These are phyloP conservation scores for Tilletia walkeri DNA, from an alignment of 1,284 basidiomycete genomes.

Conservation along the genomic window DNA sequence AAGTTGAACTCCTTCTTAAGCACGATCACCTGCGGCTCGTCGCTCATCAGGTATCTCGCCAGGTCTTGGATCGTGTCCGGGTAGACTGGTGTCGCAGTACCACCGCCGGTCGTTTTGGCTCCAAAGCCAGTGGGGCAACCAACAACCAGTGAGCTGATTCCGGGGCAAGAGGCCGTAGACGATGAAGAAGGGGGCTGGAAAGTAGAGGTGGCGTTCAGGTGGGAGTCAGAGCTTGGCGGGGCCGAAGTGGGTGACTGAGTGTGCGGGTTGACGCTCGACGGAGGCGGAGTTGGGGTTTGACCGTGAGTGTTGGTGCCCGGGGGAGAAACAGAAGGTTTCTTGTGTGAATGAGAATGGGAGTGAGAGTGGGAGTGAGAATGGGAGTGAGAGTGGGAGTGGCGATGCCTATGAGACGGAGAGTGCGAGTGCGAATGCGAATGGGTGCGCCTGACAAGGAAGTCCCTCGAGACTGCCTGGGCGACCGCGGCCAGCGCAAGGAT, in stretches of 20 bases:
- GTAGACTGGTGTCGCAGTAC: constrained; percentile 48
- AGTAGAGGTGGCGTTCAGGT: too few relatives aligned
- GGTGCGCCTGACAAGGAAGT: not conserved
- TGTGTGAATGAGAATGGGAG: too few relatives aligned
- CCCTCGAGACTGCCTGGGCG: not conserved
- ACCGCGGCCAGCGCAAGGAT: constrained; percentile 5
- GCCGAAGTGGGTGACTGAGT: too few relatives aligned
- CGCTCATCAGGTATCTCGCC: constrained; percentile 51
- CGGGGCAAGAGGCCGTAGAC: not conserved
- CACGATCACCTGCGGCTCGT: constrained; percentile 53
- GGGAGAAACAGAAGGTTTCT: too few relatives aligned
- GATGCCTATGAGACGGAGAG: too few relatives aligned
- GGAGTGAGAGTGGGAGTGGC: too few relatives aligned
- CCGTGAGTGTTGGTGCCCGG: not conserved
- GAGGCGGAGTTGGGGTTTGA: not conserved
- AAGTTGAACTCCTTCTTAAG: constrained; percentile 56
- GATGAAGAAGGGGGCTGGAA: too few relatives aligned
- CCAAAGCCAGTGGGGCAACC: constrained; percentile 41
- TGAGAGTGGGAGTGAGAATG: too few relatives aligned
- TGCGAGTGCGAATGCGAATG: too few relatives aligned
- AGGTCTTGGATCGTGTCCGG: constrained; percentile 54
- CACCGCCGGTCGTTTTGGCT: constrained; percentile 55
- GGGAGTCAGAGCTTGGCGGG: too few relatives aligned
- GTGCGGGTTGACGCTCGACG: not conserved
- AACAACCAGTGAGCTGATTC: not conserved